A percentile compares a stretch with the other conserved stretches of the same genome.
These are phyloP conservation scores for Haematococcus lacustris DNA, from an alignment of 139 green algal species.

Conservation along the genomic window DNA sequence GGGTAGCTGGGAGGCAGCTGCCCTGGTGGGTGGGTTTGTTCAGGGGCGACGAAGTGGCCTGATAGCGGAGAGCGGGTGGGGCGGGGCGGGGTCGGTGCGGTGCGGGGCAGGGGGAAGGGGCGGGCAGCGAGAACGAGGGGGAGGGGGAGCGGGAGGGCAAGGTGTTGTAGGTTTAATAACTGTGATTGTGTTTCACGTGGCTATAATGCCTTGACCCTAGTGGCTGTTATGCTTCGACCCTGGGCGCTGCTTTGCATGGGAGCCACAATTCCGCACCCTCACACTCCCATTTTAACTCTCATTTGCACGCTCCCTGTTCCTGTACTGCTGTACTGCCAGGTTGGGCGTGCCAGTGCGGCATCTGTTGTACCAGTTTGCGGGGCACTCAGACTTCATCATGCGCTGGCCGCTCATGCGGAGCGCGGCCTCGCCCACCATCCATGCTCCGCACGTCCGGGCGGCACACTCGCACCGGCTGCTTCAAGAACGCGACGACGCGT, in stretches of 20 bases:
- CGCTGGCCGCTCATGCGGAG: neutral
- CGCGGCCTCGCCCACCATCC: too few species aligned
- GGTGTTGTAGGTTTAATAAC: neutral
- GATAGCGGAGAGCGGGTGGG: neutral
- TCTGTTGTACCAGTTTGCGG: conserved; percentile 56
- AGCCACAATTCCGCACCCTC: neutral
- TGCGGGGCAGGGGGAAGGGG: neutral
- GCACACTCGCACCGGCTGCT: too few species aligned
- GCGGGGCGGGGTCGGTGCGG: too few species aligned
- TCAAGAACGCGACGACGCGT: too few species aligned
- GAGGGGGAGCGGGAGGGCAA: neutral
- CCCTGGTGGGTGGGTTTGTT: neutral
- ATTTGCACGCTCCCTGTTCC: neutral
- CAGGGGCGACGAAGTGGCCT: neutral
- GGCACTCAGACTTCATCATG: conserved; percentile 47
- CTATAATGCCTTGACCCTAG: neutral
- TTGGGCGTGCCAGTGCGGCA: conserved; percentile 40
- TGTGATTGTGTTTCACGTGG: neutral
- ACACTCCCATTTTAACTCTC: neutral
- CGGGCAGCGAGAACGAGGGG: neutral
- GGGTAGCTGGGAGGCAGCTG: neutral
- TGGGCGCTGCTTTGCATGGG: too few species aligned
- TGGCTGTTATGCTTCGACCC: neutral
- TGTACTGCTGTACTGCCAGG: conserved; percentile 1
- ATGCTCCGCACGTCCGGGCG: too few species aligned